Evolutionary conservation across 2,329 filamentous ascomycete species (phyloP).

Genomic region (Aspergillus uvarum): DNA sequence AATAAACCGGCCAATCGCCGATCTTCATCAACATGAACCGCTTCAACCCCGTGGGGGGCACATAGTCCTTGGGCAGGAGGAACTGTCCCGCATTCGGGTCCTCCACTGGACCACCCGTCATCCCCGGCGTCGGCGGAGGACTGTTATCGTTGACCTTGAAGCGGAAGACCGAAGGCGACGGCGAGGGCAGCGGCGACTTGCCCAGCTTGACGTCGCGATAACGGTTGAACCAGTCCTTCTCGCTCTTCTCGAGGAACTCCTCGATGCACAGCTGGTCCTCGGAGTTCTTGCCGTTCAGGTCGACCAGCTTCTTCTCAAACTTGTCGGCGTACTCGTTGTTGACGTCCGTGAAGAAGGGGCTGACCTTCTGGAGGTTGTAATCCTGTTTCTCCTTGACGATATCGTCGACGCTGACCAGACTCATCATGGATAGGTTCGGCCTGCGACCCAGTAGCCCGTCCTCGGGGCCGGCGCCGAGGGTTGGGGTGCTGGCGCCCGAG

Average conservation of each 20-base stretch:
- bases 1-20: slow-evolving; percentile 63
- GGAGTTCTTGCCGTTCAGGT: slow-evolving; percentile 58
- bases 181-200: slow-evolving; percentile 39
- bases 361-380: slow-evolving; percentile 63
- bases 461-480: neutral
- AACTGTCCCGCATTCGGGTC: slow-evolving; percentile 50
- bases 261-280: slow-evolving; percentile 62
- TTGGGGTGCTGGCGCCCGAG: neutral
- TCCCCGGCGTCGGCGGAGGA: slow-evolving; percentile 29
- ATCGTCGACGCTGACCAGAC: slow-evolving; percentile 44
- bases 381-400: slow-evolving; percentile 61
- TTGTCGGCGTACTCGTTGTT: slow-evolving; percentile 59
- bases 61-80: slow-evolving; percentile 55
- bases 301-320: slow-evolving; percentile 58
- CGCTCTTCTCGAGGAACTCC: slow-evolving; percentile 61
- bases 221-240: slow-evolving; percentile 64
- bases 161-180: slow-evolving; percentile 31
- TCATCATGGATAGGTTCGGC: slow-evolving; percentile 7
- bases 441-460: slow-evolving; percentile 1
- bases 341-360: slow-evolving; percentile 65
- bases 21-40: slow-evolving; percentile 56
- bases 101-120: slow-evolving; percentile 25
- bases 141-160: slow-evolving; percentile 41
- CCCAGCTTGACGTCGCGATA: slow-evolving; percentile 60
- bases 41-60: slow-evolving; percentile 55